Conservation (phyloP, 192 early-diverging fungal genomes). For the Coemansia sp. region DNA sequence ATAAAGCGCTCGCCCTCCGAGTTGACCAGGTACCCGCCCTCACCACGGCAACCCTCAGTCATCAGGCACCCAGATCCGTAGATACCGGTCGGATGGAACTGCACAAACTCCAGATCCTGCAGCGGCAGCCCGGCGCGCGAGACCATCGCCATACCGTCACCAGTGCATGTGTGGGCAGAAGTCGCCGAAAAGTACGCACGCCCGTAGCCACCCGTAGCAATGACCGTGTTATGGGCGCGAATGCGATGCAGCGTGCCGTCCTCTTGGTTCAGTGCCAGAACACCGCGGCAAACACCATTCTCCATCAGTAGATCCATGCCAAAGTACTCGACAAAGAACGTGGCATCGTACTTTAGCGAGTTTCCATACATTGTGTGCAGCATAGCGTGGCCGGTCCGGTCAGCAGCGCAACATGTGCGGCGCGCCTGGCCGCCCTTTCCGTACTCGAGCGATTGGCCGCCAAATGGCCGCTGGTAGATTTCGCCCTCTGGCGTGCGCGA, state of each 20-base stretch:
- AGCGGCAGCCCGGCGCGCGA: constrained; percentile 93
- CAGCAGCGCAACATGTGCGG: constrained; percentile 96
- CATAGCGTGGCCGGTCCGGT: constrained; percentile 97
- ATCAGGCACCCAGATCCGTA: constrained; percentile 98
- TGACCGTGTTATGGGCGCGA: constrained; percentile 94
- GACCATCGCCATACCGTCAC: constrained; percentile 99
- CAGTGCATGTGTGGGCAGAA: constrained; percentile 97
- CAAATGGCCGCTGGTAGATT: constrained; percentile 99
- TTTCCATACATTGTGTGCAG: constrained; percentile 98
- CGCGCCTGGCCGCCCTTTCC: constrained; percentile 98
- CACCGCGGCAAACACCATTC: constrained; percentile 93
- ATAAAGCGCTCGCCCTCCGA: constrained; percentile 97
- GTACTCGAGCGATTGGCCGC: constrained; percentile 93
- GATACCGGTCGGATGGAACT: constrained; percentile 99
- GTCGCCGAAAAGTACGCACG: constrained; percentile 99
- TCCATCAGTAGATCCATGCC: constrained; percentile 99
- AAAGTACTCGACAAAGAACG: constrained; percentile 99
- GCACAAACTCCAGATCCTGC: constrained; percentile 98
- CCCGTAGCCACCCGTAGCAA: constrained; percentile 99
- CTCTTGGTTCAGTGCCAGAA: constrained; percentile 96
- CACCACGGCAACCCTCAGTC: constrained; percentile 95
- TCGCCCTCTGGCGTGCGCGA: constrained; percentile 95
- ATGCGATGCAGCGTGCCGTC: constrained; percentile 98
- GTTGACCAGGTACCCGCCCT: constrained; percentile 97
- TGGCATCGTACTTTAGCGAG: constrained; percentile 92